Base-by-base conservation (phyloP, 345 rosid genomes). In the Mangifera indica region DNA sequence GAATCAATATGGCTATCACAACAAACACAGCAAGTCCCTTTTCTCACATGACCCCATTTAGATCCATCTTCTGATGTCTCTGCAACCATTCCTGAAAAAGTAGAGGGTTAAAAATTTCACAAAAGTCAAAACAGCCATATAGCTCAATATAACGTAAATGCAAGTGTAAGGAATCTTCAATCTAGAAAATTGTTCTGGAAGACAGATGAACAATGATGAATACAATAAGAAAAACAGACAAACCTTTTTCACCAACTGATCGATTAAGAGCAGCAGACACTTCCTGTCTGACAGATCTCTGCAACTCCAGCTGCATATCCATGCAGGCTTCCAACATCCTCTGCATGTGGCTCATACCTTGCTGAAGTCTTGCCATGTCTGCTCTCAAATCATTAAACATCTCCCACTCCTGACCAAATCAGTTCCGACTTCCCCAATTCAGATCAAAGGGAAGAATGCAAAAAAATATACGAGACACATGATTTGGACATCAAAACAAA, bases 271-370 rank as follows among this genome's bases (percentile, higher is more conserved):
- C 98, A 25, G 98, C 99, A 62, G 99, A 93, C 20, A 96, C 98
- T 80, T 93, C 99, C 83, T 96, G 99, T 76, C 98, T 87, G 25
- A 96, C 99, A 7, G 99, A 92, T 63, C 98, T 93, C 80, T 96
- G 99, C 76, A 96, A 77, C 89, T 93, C 99, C 51, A 96, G 86
- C 60, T 96, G 99, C 99, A 96, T 96, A 80, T 96, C 97, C 98
- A 96, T 93, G 85, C 98, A 91, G 74, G 98, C 93, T 74, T 96
- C 99, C 60, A 96, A 75, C 96, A 89, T 93, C 79, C 97, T 89
- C 86, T 96, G 99, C 99, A 96, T 93, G 83, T 93, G 94, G 74
- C 87, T 91, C 99, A 93, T 93, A 24, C 96, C 97, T 79, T 96
- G 99, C 76, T 96, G 99, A 70, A 96, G 89, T 79, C 96, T 88